Evolutionary conservation across 768 basidiomycete genomes (phyloP).

Genomic region (Lyophyllum shimeji): DNA sequence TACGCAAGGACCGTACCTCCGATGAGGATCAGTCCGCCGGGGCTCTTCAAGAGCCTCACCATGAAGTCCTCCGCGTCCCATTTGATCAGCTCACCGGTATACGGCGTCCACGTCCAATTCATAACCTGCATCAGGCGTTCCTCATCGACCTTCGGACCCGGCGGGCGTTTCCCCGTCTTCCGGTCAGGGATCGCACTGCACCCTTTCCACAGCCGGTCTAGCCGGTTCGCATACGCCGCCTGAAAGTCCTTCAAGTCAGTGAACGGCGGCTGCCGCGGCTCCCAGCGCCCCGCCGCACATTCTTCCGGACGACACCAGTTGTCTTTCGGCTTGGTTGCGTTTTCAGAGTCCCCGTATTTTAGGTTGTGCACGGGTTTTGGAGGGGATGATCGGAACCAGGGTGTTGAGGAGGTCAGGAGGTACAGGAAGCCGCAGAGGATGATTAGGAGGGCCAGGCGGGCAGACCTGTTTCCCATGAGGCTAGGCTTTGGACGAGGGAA

Average conservation of each 20-base stretch:
- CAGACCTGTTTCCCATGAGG: slow-evolving; percentile 6
- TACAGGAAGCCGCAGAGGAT: slow-evolving; percentile 13
- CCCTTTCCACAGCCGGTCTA: slow-evolving; percentile 26
- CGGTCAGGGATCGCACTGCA: slow-evolving; percentile 21
- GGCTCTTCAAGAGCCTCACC: slow-evolving; percentile 25
- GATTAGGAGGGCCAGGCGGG: slow-evolving; percentile 8
- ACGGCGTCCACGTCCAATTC: slow-evolving; percentile 31
- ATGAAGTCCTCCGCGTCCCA: slow-evolving; percentile 31
- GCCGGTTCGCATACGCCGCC: slow-evolving; percentile 21
- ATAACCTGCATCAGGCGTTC: slow-evolving; percentile 27
- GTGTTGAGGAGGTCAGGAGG: slow-evolving; percentile 3
- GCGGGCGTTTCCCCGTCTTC: slow-evolving; percentile 1
- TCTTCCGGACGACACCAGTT: slow-evolving; percentile 21
- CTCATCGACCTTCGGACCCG: slow-evolving; percentile 20
- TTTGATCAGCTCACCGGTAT: slow-evolving; percentile 20
- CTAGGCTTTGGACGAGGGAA: not conserved
- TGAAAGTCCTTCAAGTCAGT: slow-evolving; percentile 21
- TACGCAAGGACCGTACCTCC: slow-evolving; percentile 18
- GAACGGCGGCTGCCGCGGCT: slow-evolving; percentile 23
- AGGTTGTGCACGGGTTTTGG: slow-evolving; percentile 4
- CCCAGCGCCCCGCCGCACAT: slow-evolving; percentile 26
- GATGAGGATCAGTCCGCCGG: slow-evolving; percentile 28
- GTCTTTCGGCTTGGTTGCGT: slow-evolving; percentile 9
- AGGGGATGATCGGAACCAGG: not conserved
- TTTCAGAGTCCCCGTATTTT: not conserved